Base-by-base conservation (phyloP, 116 monocot species). In the Cymodocea nodosa region DNA sequence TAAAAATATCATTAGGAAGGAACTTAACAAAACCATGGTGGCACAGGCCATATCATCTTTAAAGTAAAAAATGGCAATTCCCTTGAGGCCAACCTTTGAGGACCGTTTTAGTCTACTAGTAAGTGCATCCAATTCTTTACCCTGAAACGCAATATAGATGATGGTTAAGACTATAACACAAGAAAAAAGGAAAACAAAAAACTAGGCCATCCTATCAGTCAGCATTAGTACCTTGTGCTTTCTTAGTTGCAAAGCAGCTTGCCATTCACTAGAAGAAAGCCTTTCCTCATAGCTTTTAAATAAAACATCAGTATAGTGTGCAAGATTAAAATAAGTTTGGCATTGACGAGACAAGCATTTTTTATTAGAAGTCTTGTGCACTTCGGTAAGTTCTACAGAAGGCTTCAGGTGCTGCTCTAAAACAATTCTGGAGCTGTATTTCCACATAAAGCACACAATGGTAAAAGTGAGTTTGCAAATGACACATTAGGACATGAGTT, bases 201-300 rank as follows among this genome's bases (percentile, higher is more conserved):
- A 35, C 36, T 10, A 37, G 61, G n/a, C 22, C 56, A 16, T 9
- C 19, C 5, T 56, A 20, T 60, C 30, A 1, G 30, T 17, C 20
- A 20, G 14, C 18, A 34, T 44, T 51, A 22, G 10, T 75, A 91
- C 97, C 87, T 97, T 97, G 74, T 88, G 88, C 59, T 90, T 88
- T 70, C 91, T 97, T 58, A 97, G 71, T 23, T 84, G 71, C 77
- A 97, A 56, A 59, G 91, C 91, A 76, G 91, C 87, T 82, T 97
- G 90, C 91, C 97, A 90, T 76, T 97, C 97, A 68, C 65, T 91
- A 23, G 97, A 97, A 3, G 85, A 73, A 59, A 97, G 85, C 67
- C 97, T 87, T 70, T 87, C 90, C 72, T 90, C 97, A 69, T 82
- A 90, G 70, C 85, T 97, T 83, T 74, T 87, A 74, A 91, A 97